Percentiles rank a stretch among this genome's conserved stretches.
Conservation (phyloP, 2,329 filamentous ascomycete species). For the Pseudogymnoascus sp. region DNA sequence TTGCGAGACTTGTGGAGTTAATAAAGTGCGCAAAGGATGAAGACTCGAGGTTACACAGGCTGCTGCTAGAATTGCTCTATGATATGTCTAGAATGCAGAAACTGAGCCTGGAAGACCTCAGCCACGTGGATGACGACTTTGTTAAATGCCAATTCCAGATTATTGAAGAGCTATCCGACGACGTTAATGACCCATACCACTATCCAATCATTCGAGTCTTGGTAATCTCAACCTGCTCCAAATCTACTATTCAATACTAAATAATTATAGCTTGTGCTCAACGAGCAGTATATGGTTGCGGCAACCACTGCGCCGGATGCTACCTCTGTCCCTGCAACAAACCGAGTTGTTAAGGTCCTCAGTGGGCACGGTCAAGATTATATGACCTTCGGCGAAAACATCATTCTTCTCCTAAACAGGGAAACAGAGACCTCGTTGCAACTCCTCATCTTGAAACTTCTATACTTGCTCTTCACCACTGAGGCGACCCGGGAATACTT, state of each 20-base stretch:
- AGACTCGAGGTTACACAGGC: conserved; percentile 65
- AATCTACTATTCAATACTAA: conserved; percentile 16
- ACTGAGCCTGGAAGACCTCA: conserved; percentile 66
- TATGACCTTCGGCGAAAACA: conserved; percentile 95
- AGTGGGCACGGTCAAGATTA: conserved; percentile 72
- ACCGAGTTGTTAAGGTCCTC: conserved; percentile 86
- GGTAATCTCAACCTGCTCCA: conserved; percentile 43
- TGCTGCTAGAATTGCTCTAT: conserved; percentile 83
- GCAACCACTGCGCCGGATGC: conserved; percentile 40
- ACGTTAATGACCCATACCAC: conserved; percentile 87
- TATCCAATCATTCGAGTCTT: conserved; percentile 90
- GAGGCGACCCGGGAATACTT: conserved; percentile 93
- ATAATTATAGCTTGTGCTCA: conserved; percentile 67
- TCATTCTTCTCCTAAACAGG: conserved; percentile 89
- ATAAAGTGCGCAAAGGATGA: conserved; percentile 57
- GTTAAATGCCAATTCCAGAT: conserved; percentile 76
- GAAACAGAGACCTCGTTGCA: conserved; percentile 93
- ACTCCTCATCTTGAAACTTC: conserved; percentile 87
- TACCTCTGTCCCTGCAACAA: conserved; percentile 57
- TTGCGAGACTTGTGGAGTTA: conserved; percentile 74
- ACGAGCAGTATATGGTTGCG: conserved; percentile 95
- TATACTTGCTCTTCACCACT: conserved; percentile 93
- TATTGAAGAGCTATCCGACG: conserved; percentile 80
- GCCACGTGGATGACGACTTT: conserved; percentile 72
- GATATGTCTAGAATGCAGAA: conserved; percentile 93